phyloP scores from a whole-genome alignment of 768 basidiomycete genomes.

The Collybia mongolica region DNA sequence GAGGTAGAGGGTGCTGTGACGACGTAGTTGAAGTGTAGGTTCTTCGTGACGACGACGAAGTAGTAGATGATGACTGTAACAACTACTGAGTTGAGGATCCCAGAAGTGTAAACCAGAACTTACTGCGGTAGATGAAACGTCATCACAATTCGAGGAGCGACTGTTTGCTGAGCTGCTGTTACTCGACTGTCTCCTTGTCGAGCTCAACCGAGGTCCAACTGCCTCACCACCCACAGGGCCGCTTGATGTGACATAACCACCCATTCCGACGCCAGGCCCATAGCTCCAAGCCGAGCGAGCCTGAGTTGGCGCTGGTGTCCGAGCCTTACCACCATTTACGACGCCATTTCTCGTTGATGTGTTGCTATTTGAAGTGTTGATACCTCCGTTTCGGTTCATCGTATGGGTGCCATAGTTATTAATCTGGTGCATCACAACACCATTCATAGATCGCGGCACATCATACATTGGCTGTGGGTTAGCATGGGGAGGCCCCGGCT shows the following conservation, averaged over 20 bases:
- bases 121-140: slow-evolving; percentile 75
- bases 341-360: slow-evolving; percentile 25
- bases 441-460: slow-evolving; percentile 24
- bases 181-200: slow-evolving; percentile 51
- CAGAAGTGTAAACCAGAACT: slow-evolving; percentile 29
- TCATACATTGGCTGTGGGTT: slow-evolving; percentile 25
- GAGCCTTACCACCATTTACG: slow-evolving; percentile 28
- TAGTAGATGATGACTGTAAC: slow-evolving; percentile 66
- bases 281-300: slow-evolving; percentile 66
- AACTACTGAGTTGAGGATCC: slow-evolving; percentile 7
- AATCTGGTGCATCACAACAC: slow-evolving; percentile 17
- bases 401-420: slow-evolving; percentile 21
- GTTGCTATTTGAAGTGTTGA: slow-evolving; percentile 28
- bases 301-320: slow-evolving; percentile 31
- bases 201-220: slow-evolving; percentile 66
- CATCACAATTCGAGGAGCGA: slow-evolving; percentile 61
- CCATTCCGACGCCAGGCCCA: slow-evolving; percentile 58
- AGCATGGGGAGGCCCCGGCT: slow-evolving; percentile 22
- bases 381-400: slow-evolving; percentile 26
- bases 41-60: slow-evolving; percentile 77
- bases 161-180: slow-evolving; percentile 54
- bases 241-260: slow-evolving; percentile 36
- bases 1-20: slow-evolving; percentile 73
- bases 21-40: slow-evolving; percentile 76
- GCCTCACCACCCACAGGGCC: slow-evolving; percentile 37